Evolutionary conservation across 148 eudicot genomes (phyloP).

Genomic region (Amaranthus hypochondriacus): DNA sequence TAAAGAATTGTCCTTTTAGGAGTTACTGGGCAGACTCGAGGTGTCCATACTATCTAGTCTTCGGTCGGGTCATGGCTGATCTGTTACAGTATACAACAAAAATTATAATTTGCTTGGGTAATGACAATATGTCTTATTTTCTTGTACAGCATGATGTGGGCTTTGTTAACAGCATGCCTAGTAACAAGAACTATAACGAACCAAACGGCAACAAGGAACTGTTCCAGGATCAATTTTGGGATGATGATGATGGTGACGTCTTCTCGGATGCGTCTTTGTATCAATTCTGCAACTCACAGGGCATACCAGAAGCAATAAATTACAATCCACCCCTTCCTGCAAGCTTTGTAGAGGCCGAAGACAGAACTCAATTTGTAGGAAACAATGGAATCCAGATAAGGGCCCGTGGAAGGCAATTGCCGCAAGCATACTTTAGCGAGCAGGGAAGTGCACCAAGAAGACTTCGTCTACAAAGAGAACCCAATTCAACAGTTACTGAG

Average conservation of each 20-base stretch:
- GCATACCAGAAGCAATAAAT: conserved; percentile 6
- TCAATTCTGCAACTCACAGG: conserved; percentile 24
- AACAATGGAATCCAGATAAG: conserved; percentile 46
- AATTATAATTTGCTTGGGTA: no score
- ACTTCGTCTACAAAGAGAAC: conserved; percentile 34
- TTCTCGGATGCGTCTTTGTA: conserved; percentile 36
- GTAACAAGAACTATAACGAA: conserved; percentile 5
- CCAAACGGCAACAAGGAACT: conserved; percentile 13
- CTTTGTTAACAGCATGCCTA: conserved; percentile 2
- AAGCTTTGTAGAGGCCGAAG: conserved; percentile 9
- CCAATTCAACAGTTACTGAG: conserved; percentile 3
- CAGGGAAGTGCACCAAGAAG: conserved; percentile 84
- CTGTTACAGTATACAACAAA: no score
- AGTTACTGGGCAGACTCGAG: no score
- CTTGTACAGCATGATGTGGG: conserved; percentile 31
- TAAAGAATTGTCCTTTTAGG: no score
- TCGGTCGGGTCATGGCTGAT: no score
- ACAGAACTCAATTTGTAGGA: conserved; percentile 21
- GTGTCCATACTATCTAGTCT: no score
- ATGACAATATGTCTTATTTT: conserved; percentile 8
- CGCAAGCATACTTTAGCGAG: conserved; percentile 3
- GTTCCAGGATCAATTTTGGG: conserved; percentile 1
- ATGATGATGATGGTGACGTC: conserved; percentile 19
- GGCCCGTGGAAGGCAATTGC: conserved; percentile 18
- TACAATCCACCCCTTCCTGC: neutral